Evolutionary conservation across 169 alveolate genomes (phyloP).

Genomic region (Plasmodium knowlesi): DNA sequence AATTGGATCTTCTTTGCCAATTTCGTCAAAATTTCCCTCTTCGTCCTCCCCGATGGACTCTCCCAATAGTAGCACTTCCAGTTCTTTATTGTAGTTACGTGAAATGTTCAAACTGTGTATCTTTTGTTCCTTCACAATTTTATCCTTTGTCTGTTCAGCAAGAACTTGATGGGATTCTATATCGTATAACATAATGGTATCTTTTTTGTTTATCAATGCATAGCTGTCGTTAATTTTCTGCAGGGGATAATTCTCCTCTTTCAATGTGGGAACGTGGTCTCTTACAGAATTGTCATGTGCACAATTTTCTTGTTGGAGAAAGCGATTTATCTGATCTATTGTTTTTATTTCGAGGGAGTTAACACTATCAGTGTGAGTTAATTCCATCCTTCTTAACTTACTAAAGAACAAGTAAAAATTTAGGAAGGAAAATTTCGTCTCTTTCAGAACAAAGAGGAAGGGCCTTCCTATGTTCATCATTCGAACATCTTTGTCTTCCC

Average conservation of each 20-base stretch:
- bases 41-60: neutral
- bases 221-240: conserved; percentile 13
- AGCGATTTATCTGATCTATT: conserved; percentile 11
- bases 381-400: conserved; percentile 18
- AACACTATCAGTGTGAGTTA: neutral
- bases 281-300: neutral
- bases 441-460: conserved; percentile 60
- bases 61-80: conserved; percentile 33
- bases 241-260: neutral
- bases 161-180: neutral
- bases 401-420: conserved; percentile 59
- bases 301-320: neutral
- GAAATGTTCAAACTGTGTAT: conserved; percentile 4
- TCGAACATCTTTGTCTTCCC: conserved; percentile 93
- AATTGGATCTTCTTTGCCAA: neutral
- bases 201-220: conserved; percentile 35
- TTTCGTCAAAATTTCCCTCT: neutral
- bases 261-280: neutral
- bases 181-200: conserved; percentile 13
- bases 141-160: conserved; percentile 11
- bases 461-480: conserved; percentile 87
- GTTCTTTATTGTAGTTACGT: conserved; percentile 43
- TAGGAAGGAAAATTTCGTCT: conserved; percentile 65
- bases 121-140: conserved; percentile 5
- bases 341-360: conserved; percentile 20